phyloP scores from a whole-genome alignment of 495 filamentous ascomycete genomes.

The Aspergillus steynii region DNA sequence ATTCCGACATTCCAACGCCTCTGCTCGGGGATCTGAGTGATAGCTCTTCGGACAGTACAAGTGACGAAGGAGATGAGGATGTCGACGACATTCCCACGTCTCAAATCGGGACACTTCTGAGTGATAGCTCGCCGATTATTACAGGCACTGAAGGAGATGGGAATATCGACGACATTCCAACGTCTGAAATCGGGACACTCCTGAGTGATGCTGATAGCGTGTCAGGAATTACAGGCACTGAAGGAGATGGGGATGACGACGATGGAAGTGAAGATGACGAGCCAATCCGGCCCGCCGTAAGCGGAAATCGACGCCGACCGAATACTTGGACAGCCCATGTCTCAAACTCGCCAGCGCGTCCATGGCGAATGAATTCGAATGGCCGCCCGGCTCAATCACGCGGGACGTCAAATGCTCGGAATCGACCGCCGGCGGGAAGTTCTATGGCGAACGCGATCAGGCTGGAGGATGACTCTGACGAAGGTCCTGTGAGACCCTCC shows the following conservation, averaged over 20 bases:
- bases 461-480: conserved; percentile 36
- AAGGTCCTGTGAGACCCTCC: conserved; percentile 32
- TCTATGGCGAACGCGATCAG: conserved; percentile 25
- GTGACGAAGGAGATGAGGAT: conserved; percentile 10
- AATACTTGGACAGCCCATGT: conserved; percentile 9
- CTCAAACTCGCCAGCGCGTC: conserved; percentile 16
- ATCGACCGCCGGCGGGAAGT: conserved; percentile 14
- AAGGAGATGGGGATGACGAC: conserved; percentile 11
- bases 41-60: not conserved
- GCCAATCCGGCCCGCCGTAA: conserved; percentile 25
- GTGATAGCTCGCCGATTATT: no score
- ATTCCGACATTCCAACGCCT: conserved; percentile 15
- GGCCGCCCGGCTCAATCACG: not conserved
- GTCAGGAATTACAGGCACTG: conserved; percentile 3
- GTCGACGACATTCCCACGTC: conserved; percentile 8
- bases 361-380: not conserved
- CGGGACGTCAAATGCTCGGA: not conserved
- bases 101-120: no score
- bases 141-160: no score
- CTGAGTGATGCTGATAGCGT: not conserved
- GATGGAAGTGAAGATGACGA: conserved; percentile 30
- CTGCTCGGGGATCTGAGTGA: conserved; percentile 5
- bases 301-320: conserved; percentile 18
- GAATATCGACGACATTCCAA: no score
- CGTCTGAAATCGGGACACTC: no score